These are phyloP conservation scores for Niebla homalea DNA, from an alignment of 495 filamentous ascomycete genomes.

Conservation along the genomic window DNA sequence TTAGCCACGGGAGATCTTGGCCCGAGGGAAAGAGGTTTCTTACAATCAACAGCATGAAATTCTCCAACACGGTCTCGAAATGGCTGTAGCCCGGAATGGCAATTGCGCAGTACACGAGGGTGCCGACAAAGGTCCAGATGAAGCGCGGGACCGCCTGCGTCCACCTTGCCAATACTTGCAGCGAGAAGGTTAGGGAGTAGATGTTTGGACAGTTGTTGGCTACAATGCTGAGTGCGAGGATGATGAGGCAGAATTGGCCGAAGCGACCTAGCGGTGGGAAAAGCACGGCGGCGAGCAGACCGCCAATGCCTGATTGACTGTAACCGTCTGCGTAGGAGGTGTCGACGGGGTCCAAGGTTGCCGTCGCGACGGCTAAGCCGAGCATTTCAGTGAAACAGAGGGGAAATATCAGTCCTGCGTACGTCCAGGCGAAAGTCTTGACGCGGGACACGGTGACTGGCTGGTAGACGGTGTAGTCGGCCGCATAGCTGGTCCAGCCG, in stretches of 20 bases:
- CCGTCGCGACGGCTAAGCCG: conserved; percentile 59
- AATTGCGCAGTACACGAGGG: conserved; percentile 58
- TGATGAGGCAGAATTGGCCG: conserved; percentile 70
- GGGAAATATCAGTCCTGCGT: conserved; percentile 54
- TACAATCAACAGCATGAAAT: conserved; percentile 67
- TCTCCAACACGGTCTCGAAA: conserved; percentile 58
- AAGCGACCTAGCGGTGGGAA: conserved; percentile 55
- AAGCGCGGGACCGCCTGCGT: conserved; percentile 63
- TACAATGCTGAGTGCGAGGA: conserved; percentile 67
- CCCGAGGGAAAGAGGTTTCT: neutral
- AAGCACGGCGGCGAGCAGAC: conserved; percentile 55
- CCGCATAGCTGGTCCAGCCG: conserved; percentile 68
- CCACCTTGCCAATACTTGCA: conserved; percentile 55
- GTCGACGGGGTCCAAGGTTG: conserved; percentile 36
- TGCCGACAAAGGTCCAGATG: conserved; percentile 58
- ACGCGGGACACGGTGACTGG: conserved; percentile 42
- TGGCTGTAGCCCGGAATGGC: conserved; percentile 64
- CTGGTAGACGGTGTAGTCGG: conserved; percentile 79
- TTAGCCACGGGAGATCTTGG: neutral
- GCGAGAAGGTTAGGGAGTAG: conserved; percentile 65
- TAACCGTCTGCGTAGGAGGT: conserved; percentile 52
- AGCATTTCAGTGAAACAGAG: conserved; percentile 70
- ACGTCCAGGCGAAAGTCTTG: conserved; percentile 58
- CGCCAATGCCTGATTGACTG: conserved; percentile 47
- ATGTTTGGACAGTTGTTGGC: conserved; percentile 85